Evolutionary conservation across 805 yeast species (phyloP), one percentile per base, ranked within the genome.

Genomic region (Metschnikowia koreensis): DNA sequence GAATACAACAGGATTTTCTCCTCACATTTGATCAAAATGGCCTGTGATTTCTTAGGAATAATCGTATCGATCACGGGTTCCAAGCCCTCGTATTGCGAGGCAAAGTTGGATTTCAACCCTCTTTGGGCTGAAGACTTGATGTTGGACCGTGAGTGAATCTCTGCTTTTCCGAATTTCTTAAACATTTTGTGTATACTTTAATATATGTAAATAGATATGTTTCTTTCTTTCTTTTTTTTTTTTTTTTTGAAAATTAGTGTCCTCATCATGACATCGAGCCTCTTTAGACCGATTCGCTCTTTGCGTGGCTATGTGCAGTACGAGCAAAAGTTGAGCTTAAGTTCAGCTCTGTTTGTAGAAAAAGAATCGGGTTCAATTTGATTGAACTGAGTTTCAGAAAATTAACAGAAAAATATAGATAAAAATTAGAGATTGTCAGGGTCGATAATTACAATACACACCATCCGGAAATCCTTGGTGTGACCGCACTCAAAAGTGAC

Each of bases 111-210:
- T 65, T 89, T 89, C 59, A 93, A 76, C n/a, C 87, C 86, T 68
- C 97, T 81, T 68, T 91, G 97, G n/a, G 87, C 92, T 1, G 97
- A 92, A 0, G 97, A 88, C 69, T 92, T 92, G 68, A 92, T 86
- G 65, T 93, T 93, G 12, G 97, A 84, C 58, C 94, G 85, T 8
- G 97, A 86, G 61, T 90, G 96, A 48, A 91, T 81, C 65, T 92
- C 97, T 40, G 90, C 97, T 58, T 82, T 85, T 31, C 89, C 80
- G 73, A 91, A 90, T 67, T 79, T 80, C 65, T 77, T 80, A 61
- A 80, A 80, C 84, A 80, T 80, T 31, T 26, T 6, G 28, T 5
- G 12, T 9, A 6, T 9, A 29, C 10, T 8, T 29, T 29, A n/a
- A n/a, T n/a, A n/a, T 29, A 10, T 29, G 33, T 7, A 29, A 29